Evolutionary conservation across 179 eudicot genomes (phyloP), one percentile per base, ranked within the genome.

Genomic region (Beta macrorhiza): DNA sequence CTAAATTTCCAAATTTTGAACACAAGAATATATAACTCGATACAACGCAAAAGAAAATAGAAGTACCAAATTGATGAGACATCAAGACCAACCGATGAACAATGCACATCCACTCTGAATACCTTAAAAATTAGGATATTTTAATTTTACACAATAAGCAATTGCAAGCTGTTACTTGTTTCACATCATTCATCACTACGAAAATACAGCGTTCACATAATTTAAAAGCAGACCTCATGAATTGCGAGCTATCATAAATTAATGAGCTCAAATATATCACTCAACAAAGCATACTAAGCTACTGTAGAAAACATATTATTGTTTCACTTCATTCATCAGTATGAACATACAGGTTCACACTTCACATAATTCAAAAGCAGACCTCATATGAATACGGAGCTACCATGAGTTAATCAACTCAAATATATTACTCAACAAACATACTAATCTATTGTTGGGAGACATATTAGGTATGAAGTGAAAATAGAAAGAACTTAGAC

Each of bases 1-100:
- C 99, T 97, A 86, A 72, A 87, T 47, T 79, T 77, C 83, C 79
- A 81, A 70, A 80, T 74, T 80, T 59, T 29, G 47, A 65, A 77
- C 47, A 79, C 45, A n/a, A 15, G 6, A 51, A 64, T 59, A 44
- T 67, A 77, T 14, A 52, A 62, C 61, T 45, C 16, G 17, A 14
- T 61, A 42, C 5, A n/a, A 5, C 22, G 53, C 17, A 67, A 9
- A 5, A 58, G 75, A 9, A 22, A 22, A 57, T 22, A 42, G 8
- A 29, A 47, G 13, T 32, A 22, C 9, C 8, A 13, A 44, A 20
- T 13, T 44, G 16, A 6, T 62, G 49, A 73, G 6, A 78, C 12
- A 78, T 52, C 67, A 72, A 62, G 67, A 78, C 4, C 59, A 20
- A 22, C 16, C 51, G 16, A 55, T 29, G 14, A 29, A 74, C 20